Evolutionary conservation across 1,139 yeast genomes (phyloP), one percentile per base, ranked within the genome.

Genomic region (Yamadazyma trypodendri): DNA sequence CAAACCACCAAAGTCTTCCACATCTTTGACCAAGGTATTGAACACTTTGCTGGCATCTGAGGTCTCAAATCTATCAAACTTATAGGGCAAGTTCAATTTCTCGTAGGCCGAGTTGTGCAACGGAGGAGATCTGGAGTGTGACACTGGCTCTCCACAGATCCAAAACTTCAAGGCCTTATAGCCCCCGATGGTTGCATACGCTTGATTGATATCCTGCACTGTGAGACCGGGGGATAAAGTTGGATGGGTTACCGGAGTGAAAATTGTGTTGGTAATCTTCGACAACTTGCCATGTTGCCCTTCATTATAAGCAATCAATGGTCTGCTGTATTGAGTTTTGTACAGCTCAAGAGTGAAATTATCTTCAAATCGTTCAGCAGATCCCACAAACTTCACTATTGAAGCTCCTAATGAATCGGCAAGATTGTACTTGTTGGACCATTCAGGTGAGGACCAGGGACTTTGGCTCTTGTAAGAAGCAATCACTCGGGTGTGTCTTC

Each of bases 91-190:
- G 3, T 89, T 89, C 46, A 89, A 71, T 14, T 73, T 65, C 42
- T 76, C 56, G 63, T 84, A 92, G 22, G 83, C 87, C 2, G 94
- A 75, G 53, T 81, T 81, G 63, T 92, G 97, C 50, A 92, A 69
- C 12, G 75, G 68, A 32, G 98, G 98, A 2, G 97, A 88, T 55
- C 88, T 78, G 2, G 97, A 89, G 58, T 89, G 96, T 4, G 75
- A 63, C 43, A 90, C 76, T 36, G 97, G 97, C 13, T 72, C 68
- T 4, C 98, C 98, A 46, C 82, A 82, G 46, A 92, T 81, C 64
- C 77, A 86, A 52, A 81, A 87, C 44, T 78, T 72, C 65, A 81
- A 77, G 10, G 68, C 55, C 2, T 60, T 50, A 34, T 73, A 61
- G 13, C 81, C 82, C 24, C 96, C 96, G 49, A 88, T 69, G 32